Evolutionary conservation across 202 grass and related monocot species (phyloP), one percentile per base, ranked within the genome.

Genomic region (Dendrocalamus latiflorus): DNA sequence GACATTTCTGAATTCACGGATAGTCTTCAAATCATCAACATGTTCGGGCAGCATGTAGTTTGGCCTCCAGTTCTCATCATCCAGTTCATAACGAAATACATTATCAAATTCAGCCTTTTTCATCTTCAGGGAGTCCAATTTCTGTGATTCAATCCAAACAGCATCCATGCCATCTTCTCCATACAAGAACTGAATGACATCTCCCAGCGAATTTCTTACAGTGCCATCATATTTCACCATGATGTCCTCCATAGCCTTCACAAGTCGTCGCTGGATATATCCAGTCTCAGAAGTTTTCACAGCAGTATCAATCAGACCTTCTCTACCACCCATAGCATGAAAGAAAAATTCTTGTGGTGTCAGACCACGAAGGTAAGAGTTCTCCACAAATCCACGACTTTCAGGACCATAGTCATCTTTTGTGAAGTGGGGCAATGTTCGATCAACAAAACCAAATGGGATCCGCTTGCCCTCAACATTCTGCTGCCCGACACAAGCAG

Each of bases 161-260:
- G 91, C 87, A 89, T 95, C 95, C 95, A 98, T 98, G 58, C 93
- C 95, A 91, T 98, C 95, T 74, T 98, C 95, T 74, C 95, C 95
- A 72, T 98, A 98, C 44, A 98, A 30, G 28, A 30, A 30, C 28
- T 30, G 28, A 30, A 30, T 30, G 28, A 30, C 3, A 30, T 30
- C 28, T 2, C 28, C 28, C 28, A 30, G 28, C 2, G 28, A 30
- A 30, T 30, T 30, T 30, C 28, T 30, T 30, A 30, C 28, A 30
- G 28, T 30, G 3, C 28, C 28, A 30, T 30, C 28, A 30, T 30
- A 30, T 30, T 30, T 30, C 28, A 30, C 28, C 28, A 30, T 30
- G 28, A 30, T 30, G 28, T 30, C 28, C 28, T 30, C 28, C 28
- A 30, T 30, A 30, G 28, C 28, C 28, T 30, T 30, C 2, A 30